phyloP scores from a whole-genome alignment of 2,329 filamentous ascomycete species.

The Microsporum audouinii region DNA sequence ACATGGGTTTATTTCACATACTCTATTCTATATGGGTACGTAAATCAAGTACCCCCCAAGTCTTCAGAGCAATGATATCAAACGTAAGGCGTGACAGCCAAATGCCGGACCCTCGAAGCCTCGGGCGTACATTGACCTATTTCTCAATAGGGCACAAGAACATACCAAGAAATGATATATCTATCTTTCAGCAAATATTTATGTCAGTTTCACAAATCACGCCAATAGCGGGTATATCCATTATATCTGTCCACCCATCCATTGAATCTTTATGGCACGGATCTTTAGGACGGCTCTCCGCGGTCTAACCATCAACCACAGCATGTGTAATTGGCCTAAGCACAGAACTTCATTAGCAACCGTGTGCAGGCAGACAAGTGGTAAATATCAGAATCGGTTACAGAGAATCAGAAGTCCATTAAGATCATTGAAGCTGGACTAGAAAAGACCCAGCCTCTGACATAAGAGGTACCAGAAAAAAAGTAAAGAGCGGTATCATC shows the following conservation, averaged over 20 bases:
- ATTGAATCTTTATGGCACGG: neutral
- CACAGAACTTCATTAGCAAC: neutral
- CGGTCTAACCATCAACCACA: neutral
- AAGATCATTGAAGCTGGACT: slow-evolving; percentile 55
- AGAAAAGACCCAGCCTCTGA: slow-evolving; percentile 42
- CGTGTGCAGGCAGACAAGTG: neutral
- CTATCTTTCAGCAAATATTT: neutral
- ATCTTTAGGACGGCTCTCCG: neutral
- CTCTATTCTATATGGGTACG: too few species aligned
- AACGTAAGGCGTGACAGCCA: too few species aligned
- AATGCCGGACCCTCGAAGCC: too few species aligned
- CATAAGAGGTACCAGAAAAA: slow-evolving; percentile 94
- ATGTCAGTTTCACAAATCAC: neutral
- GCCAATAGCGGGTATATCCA: neutral
- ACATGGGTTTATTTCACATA: too few species aligned
- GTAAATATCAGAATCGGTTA: neutral
- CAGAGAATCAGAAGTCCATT: slow-evolving; percentile 60
- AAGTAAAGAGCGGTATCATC: slow-evolving; percentile 57
- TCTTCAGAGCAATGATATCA: too few species aligned
- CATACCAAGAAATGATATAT: neutral
- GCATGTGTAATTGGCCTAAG: neutral
- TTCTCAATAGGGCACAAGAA: neutral
- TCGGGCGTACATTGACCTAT: neutral
- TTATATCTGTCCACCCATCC: neutral
- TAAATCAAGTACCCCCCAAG: too few species aligned